Percentiles rank a stretch among this genome's conserved stretches.
Conservation (phyloP, 768 basidiomycete genomes). For the Mycena amicta region DNA sequence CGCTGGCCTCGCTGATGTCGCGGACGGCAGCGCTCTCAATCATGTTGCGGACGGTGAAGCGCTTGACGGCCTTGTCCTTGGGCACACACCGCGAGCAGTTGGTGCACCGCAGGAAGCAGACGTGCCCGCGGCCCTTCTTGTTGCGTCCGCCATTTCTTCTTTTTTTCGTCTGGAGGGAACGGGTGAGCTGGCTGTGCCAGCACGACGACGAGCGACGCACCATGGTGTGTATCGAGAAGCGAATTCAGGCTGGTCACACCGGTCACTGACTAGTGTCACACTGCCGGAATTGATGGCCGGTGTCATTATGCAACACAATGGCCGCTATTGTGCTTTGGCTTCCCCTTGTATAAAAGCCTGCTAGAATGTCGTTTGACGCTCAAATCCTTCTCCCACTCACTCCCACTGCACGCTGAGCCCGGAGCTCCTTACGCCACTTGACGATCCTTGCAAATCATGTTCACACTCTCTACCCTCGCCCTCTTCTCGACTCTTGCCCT, state of each 20-base stretch:
- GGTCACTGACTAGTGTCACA: too few relatives aligned
- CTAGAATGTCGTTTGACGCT: background rate
- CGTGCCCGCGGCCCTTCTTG: constrained; percentile 99
- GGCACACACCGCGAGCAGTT: constrained; percentile 98
- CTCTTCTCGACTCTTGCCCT: constrained; percentile 29
- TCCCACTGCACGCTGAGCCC: background rate
- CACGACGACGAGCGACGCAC: background rate
- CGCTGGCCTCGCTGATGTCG: constrained; percentile 94
- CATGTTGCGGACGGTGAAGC: constrained; percentile 99
- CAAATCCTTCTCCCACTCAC: background rate
- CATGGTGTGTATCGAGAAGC: background rate
- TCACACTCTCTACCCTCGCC: constrained; percentile 29
- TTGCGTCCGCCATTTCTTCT: constrained; percentile 99
- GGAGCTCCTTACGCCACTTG: constrained; percentile 1
- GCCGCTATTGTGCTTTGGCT: background rate
- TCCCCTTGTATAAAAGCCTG: background rate
- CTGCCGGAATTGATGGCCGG: background rate
- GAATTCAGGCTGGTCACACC: background rate
- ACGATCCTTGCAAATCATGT: constrained; percentile 7
- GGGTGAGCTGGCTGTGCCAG: background rate
- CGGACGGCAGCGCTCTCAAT: constrained; percentile 98
- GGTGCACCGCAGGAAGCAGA: constrained; percentile 92
- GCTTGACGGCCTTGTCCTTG: constrained; percentile 99
- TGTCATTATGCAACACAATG: background rate
- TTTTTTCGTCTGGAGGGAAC: constrained; percentile 82